Percentiles rank a stretch among this genome's conserved stretches.
phyloP scores from a whole-genome alignment of 768 basidiomycete species.

The Lyophyllum atratum region DNA sequence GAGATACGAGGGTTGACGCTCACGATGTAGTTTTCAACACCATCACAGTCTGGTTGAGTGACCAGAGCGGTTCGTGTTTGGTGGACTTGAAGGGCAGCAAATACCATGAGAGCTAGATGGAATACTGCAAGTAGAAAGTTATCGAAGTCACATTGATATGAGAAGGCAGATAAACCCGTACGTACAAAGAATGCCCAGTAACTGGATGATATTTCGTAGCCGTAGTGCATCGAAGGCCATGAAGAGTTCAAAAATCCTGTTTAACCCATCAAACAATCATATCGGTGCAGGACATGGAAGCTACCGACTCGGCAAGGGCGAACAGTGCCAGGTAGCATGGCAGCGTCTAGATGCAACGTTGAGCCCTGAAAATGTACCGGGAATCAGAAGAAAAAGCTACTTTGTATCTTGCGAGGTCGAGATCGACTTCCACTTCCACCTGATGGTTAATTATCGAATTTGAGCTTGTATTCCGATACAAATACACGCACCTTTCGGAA shows the following conservation, averaged over 20 bases:
- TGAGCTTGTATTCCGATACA: neutral
- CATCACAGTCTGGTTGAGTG: conserved; percentile 32
- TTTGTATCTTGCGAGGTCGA: conserved; percentile 51
- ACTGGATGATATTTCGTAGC: conserved; percentile 75
- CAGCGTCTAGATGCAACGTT: conserved; percentile 51
- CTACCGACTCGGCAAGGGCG: conserved; percentile 73
- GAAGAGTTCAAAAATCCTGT: conserved; percentile 76
- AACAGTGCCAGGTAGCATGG: conserved; percentile 87
- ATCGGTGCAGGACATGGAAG: neutral
- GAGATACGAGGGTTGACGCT: conserved; percentile 18
- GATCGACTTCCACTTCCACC: conserved; percentile 54
- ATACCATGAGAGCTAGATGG: conserved; percentile 72
- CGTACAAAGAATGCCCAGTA: conserved; percentile 71
- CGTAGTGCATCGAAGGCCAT: conserved; percentile 86
- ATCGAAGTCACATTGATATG: neutral
- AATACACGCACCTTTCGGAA: conserved; percentile 57
- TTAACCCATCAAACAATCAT: conserved; percentile 4
- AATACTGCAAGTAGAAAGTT: conserved; percentile 51
- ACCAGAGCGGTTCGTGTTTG: conserved; percentile 71
- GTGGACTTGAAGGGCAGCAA: conserved; percentile 74
- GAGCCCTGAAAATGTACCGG: neutral
- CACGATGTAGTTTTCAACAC: conserved; percentile 37
- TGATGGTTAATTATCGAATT: conserved; percentile 22
- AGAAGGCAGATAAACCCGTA: neutral
- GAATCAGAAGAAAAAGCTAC: conserved; percentile 29